A percentile compares a stretch with the other conserved stretches of the same genome.
Conservation (phyloP, 2,329 filamentous ascomycete genomes). For the Hypoxylon sp. region DNA sequence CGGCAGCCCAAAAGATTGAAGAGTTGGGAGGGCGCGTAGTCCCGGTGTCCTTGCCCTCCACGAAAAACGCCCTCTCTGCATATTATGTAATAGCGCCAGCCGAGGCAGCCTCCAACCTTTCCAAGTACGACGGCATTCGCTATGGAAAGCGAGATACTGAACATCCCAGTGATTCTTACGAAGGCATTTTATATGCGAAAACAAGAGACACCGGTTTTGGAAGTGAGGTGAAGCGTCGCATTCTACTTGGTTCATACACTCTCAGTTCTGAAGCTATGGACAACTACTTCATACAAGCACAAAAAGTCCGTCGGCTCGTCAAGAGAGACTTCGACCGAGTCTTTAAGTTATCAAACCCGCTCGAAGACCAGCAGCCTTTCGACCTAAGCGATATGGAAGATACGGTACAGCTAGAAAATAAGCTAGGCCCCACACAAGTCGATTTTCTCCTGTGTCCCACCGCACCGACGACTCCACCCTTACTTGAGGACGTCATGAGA, state of each 20-base stretch:
- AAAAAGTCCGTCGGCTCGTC: conserved; percentile 86
- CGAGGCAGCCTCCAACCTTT: conserved; percentile 94
- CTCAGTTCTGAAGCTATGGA: conserved; percentile 91
- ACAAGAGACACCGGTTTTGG: conserved; percentile 85
- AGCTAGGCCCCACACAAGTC: conserved; percentile 74
- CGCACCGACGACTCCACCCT: conserved; percentile 81
- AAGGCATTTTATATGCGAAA: conserved; percentile 79
- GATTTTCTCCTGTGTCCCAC: conserved; percentile 93
- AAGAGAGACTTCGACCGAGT: conserved; percentile 87
- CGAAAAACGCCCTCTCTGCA: conserved; percentile 86
- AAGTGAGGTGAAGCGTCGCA: conserved; percentile 85
- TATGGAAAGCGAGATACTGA: conserved; percentile 76
- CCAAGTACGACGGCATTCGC: conserved; percentile 97
- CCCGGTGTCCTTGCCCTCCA: conserved; percentile 85
- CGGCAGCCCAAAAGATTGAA: conserved; percentile 72
- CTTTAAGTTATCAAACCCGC: conserved; percentile 78
- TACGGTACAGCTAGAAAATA: conserved; percentile 65
- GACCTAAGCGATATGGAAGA: conserved; percentile 74
- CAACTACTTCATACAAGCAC: conserved; percentile 97
- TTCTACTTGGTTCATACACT: conserved; percentile 90
- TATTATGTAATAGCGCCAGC: conserved; percentile 97
- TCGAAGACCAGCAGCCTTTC: conserved; percentile 69
- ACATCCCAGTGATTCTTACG: conserved; percentile 65
- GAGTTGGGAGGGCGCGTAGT: conserved; percentile 78
- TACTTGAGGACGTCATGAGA: conserved; percentile 68